Evolutionary conservation across 2,329 filamentous ascomycete genomes (phyloP).

Genomic region (Parafenestella ontariensis): DNA sequence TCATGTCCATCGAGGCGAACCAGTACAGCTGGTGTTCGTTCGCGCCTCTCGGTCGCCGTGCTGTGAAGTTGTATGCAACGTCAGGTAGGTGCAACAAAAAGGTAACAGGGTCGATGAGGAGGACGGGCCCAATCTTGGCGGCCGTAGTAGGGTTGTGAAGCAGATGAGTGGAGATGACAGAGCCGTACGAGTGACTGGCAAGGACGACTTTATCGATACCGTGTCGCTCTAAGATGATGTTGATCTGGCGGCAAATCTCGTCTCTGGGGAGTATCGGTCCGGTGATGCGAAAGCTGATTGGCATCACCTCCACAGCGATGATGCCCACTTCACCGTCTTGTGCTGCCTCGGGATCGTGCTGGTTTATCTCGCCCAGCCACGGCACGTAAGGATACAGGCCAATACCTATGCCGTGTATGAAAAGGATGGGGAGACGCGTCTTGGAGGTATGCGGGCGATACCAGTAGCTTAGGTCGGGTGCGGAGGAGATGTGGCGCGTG

Average conservation of each 20-base stretch:
- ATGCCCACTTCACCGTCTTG: constrained; percentile 63
- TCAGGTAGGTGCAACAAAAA: constrained; percentile 73
- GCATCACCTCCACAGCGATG: constrained; percentile 70
- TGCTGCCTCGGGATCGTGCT: constrained; percentile 28
- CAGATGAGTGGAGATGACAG: constrained; percentile 68
- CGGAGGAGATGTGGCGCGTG: constrained; percentile 57
- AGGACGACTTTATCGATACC: constrained; percentile 66
- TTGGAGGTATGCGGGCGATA: constrained; percentile 68
- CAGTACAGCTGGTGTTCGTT: constrained; percentile 76
- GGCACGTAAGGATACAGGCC: constrained; percentile 68
- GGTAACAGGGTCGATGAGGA: constrained; percentile 69
- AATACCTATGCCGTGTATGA: constrained; percentile 75
- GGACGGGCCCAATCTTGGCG: constrained; percentile 56
- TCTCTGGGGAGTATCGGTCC: constrained; percentile 58
- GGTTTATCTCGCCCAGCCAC: constrained; percentile 63
- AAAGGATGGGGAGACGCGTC: constrained; percentile 66
- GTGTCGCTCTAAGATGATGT: constrained; percentile 64
- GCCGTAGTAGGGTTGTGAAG: constrained; percentile 58
- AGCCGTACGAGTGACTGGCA: constrained; percentile 69
- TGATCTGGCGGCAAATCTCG: constrained; percentile 65
- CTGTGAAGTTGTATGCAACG: constrained; percentile 73
- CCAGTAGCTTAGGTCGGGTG: constrained; percentile 67
- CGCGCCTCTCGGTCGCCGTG: constrained; percentile 51
- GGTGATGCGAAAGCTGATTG: constrained; percentile 69
- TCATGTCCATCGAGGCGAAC: constrained; percentile 72